phyloP scores from a whole-genome alignment of 768 basidiomycete species.

The Kwoniella botswanensis region DNA sequence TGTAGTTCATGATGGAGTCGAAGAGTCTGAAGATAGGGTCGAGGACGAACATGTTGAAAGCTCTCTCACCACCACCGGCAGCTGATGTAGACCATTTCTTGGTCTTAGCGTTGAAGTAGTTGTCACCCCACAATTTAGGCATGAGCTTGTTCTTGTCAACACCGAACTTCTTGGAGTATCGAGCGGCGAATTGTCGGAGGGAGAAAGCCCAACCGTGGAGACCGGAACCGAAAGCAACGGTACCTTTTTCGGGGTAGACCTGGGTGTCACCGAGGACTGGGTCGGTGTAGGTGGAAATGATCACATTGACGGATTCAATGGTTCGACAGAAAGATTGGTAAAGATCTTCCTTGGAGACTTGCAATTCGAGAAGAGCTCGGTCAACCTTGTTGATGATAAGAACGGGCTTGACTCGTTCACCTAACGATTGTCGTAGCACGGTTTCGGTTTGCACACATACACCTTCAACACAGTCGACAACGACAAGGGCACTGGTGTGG shows the following conservation, averaged over 20 bases:
- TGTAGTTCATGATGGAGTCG: slow-evolving; percentile 98
- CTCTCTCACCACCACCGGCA: slow-evolving; percentile 89
- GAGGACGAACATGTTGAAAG: slow-evolving; percentile 95
- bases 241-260: slow-evolving; percentile 97
- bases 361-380: slow-evolving; percentile 97
- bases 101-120: slow-evolving; percentile 96
- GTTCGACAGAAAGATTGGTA: slow-evolving; percentile 98
- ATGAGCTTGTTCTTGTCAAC: slow-evolving; percentile 99
- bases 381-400: slow-evolving; percentile 99
- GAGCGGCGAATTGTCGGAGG: slow-evolving; percentile 91
- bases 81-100: slow-evolving; percentile 92
- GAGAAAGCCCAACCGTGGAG: slow-evolving; percentile 99
- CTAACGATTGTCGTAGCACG: slow-evolving; percentile 93
- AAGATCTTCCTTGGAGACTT: slow-evolving; percentile 93
- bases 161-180: slow-evolving; percentile 98
- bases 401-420: slow-evolving; percentile 99
- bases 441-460: slow-evolving; percentile 99
- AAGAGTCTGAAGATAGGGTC: slow-evolving; percentile 99
- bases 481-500: slow-evolving; percentile 81
- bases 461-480: slow-evolving; percentile 99
- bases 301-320: slow-evolving; percentile 96
- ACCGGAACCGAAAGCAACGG: slow-evolving; percentile 98
- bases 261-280: slow-evolving; percentile 93
- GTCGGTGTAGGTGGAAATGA: slow-evolving; percentile 97
- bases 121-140: slow-evolving; percentile 97